Evolutionary conservation across 108 stramenopile species (phyloP).

Genomic region (Discostella stelligeroides): DNA sequence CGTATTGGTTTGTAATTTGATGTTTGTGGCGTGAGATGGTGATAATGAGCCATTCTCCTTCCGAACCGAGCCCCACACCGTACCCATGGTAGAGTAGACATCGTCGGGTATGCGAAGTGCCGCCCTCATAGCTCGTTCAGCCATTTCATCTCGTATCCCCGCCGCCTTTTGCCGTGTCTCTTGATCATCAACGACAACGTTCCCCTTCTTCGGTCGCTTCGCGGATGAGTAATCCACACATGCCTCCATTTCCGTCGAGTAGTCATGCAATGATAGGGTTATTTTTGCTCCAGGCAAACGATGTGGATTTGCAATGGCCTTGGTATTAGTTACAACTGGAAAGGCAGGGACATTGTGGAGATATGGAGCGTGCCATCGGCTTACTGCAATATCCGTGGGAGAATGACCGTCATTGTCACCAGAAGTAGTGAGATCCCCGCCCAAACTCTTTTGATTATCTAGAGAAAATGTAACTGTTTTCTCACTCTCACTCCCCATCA

Average conservation of each 20-base stretch:
- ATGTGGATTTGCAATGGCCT: slow-evolving; percentile 74
- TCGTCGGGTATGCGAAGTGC: slow-evolving; percentile 21
- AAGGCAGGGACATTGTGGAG: slow-evolving; percentile 62
- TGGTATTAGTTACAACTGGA: slow-evolving; percentile 52
- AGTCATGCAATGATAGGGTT: slow-evolving; percentile 50
- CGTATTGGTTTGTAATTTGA: neutral
- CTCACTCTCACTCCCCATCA: slow-evolving; percentile 23
- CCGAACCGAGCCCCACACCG: slow-evolving; percentile 15
- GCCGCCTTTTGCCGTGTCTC: neutral
- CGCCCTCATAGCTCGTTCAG: slow-evolving; percentile 9
- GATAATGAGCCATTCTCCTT: neutral
- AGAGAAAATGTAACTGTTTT: slow-evolving; percentile 37
- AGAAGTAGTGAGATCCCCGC: slow-evolving; percentile 5
- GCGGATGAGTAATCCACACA: slow-evolving; percentile 23
- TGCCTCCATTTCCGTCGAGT: slow-evolving; percentile 45
- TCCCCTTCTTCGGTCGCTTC: slow-evolving; percentile 1
- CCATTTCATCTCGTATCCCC: neutral
- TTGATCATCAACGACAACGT: neutral
- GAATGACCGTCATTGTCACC: slow-evolving; percentile 57
- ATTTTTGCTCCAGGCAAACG: slow-evolving; percentile 46
- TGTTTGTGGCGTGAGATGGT: neutral
- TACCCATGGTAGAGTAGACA: slow-evolving; percentile 9
- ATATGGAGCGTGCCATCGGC: slow-evolving; percentile 82
- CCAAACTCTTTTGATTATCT: slow-evolving; percentile 22
- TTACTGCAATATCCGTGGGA: slow-evolving; percentile 10